A percentile compares a stretch with the other conserved stretches of the same genome.
Evolutionary conservation across 805 yeast species (phyloP).

Genomic region (Candida vartiovaarae): DNA sequence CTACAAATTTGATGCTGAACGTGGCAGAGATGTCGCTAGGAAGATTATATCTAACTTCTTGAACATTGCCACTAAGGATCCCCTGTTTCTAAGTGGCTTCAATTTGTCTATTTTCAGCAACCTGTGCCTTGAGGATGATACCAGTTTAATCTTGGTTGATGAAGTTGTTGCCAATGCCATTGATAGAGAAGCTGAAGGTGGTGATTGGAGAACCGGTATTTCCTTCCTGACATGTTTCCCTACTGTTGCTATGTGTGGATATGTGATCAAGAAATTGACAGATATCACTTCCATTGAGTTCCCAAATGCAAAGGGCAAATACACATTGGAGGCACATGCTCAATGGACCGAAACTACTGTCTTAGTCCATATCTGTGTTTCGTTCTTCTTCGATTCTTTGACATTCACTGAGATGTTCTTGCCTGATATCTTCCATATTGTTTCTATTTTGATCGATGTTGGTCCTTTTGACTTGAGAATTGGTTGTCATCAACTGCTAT

Average conservation of each 20-base stretch:
- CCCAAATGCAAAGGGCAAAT: slow-evolving; percentile 33
- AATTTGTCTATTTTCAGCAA: slow-evolving; percentile 62
- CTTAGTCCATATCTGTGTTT: slow-evolving; percentile 53
- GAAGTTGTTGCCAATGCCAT: slow-evolving; percentile 70
- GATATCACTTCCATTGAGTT: slow-evolving; percentile 44
- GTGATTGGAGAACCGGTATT: slow-evolving; percentile 57
- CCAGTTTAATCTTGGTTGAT: slow-evolving; percentile 54
- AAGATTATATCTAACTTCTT: slow-evolving; percentile 58
- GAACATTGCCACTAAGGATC: slow-evolving; percentile 44
- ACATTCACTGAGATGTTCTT: slow-evolving; percentile 54
- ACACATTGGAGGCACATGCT: slow-evolving; percentile 43
- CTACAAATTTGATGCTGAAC: slow-evolving; percentile 43
- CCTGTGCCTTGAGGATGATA: slow-evolving; percentile 51
- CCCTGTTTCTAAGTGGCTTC: slow-evolving; percentile 43
- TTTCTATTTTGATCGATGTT: slow-evolving; percentile 48
- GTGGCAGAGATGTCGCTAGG: slow-evolving; percentile 55
- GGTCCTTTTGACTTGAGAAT: slow-evolving; percentile 51
- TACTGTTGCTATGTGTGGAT: slow-evolving; percentile 65
- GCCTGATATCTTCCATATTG: slow-evolving; percentile 64
- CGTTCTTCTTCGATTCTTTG: slow-evolving; percentile 64
- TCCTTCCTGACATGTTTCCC: slow-evolving; percentile 60
- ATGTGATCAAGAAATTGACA: slow-evolving; percentile 51
- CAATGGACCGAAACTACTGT: slow-evolving; percentile 70
- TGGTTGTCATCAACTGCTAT: slow-evolving; percentile 51
- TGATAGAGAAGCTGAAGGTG: slow-evolving; percentile 71